These are phyloP conservation scores for Arthromyces matolae DNA, from an alignment of 768 basidiomycete species.

Conservation along the genomic window DNA sequence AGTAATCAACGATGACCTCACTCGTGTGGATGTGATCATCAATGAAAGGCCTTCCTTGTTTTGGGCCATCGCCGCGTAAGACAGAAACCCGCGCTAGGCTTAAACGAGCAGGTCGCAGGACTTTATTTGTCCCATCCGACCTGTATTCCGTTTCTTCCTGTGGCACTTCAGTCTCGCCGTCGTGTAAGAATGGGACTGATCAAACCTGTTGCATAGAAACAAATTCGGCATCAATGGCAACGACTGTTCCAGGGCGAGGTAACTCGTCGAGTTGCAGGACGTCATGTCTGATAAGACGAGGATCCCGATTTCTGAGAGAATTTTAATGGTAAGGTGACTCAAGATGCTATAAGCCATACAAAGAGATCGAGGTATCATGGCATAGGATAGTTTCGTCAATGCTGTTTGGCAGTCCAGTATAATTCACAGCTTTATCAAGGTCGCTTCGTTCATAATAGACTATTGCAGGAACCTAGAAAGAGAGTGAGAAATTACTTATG, in stretches of 20 bases:
- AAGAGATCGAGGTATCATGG: slow-evolving; percentile 84
- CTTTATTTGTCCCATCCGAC: slow-evolving; percentile 91
- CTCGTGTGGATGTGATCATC: slow-evolving; percentile 98
- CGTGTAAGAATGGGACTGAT: background rate
- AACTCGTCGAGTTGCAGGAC: slow-evolving; percentile 69
- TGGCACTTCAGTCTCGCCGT: background rate
- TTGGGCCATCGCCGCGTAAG: slow-evolving; percentile 77
- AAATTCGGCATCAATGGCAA: slow-evolving; percentile 97
- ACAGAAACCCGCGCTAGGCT: slow-evolving; percentile 95
- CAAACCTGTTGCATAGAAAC: slow-evolving; percentile 91
- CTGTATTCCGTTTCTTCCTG: slow-evolving; percentile 95
- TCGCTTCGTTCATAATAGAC: slow-evolving; percentile 85
- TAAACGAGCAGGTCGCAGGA: slow-evolving; percentile 86
- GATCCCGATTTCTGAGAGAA: slow-evolving; percentile 67
- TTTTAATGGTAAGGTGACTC: background rate
- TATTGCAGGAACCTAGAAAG: slow-evolving; percentile 72
- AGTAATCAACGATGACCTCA: slow-evolving; percentile 91
- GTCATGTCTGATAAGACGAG: slow-evolving; percentile 71
- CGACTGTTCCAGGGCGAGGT: slow-evolving; percentile 79
- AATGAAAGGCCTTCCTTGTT: slow-evolving; percentile 87
- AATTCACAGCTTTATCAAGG: slow-evolving; percentile 53
- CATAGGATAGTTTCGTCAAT: slow-evolving; percentile 75
- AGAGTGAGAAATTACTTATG: too few species aligned
- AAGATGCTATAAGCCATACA: slow-evolving; percentile 42
- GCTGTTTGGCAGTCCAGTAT: slow-evolving; percentile 55